phyloP scores from a whole-genome alignment of 352 stramenopile genomes.

The Phytophthora vignae region DNA sequence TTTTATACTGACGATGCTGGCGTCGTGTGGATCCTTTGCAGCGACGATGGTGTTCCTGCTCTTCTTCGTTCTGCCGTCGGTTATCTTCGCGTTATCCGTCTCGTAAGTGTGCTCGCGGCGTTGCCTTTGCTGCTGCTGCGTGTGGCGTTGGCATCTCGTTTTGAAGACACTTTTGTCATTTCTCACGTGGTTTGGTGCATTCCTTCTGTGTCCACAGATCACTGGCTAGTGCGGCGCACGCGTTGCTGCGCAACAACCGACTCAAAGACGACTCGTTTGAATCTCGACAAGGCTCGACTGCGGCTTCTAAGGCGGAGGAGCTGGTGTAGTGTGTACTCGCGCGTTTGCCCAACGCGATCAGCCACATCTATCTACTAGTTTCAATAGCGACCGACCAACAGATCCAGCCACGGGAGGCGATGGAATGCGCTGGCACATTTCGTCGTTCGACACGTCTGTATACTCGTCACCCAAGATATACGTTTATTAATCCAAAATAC shows the following conservation, averaged over 20 bases:
- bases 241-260: slow-evolving; percentile 69
- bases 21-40: slow-evolving; percentile 16
- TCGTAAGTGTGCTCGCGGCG: slow-evolving; percentile 43
- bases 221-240: slow-evolving; percentile 56
- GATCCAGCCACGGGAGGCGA: background rate
- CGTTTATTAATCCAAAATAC: slow-evolving; percentile 41
- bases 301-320: slow-evolving; percentile 39
- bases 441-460: slow-evolving; percentile 11
- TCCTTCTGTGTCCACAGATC: slow-evolving; percentile 29
- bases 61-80: slow-evolving; percentile 76
- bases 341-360: background rate
- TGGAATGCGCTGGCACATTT: slow-evolving; percentile 25
- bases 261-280: slow-evolving; percentile 72
- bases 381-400: slow-evolving; percentile 16
- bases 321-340: slow-evolving; percentile 45
- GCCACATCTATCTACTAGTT: slow-evolving; percentile 20
- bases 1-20: slow-evolving; percentile 18
- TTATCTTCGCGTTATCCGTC: slow-evolving; percentile 72
- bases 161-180: background rate
- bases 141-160: background rate
- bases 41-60: slow-evolving; percentile 76
- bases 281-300: slow-evolving; percentile 19
- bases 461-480: slow-evolving; percentile 23
- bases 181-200: slow-evolving; percentile 6
- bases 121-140: background rate